Evolutionary conservation across 108 stramenopile genomes (phyloP).

Genomic region (Cyclotella atomus): DNA sequence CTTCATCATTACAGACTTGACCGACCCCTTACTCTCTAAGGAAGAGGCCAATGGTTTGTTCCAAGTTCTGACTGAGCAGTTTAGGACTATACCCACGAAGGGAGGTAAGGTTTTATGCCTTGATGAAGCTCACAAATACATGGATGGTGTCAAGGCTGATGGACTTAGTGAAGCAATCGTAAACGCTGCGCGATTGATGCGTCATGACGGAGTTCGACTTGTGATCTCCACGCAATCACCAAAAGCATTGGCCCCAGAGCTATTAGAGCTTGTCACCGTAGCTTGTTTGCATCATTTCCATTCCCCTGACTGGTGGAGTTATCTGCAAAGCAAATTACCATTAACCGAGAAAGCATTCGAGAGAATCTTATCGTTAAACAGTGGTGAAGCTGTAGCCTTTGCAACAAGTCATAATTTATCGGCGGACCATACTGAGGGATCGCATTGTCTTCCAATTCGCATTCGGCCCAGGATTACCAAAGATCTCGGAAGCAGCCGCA

Average conservation of each 20-base stretch:
- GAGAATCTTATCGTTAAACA: constrained; percentile 10
- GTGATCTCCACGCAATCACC: constrained; percentile 46
- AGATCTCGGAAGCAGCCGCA: constrained; percentile 30
- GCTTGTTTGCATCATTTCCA: constrained; percentile 32
- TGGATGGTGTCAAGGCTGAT: constrained; percentile 22
- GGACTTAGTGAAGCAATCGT: constrained; percentile 49
- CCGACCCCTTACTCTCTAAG: constrained; percentile 48
- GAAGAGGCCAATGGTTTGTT: constrained; percentile 55
- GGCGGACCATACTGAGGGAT: constrained; percentile 14
- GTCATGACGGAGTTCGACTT: constrained; percentile 47
- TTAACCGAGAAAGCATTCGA: constrained; percentile 14
- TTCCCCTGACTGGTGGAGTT: constrained; percentile 32
- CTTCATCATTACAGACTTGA: constrained; percentile 49
- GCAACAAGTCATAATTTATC: constrained; percentile 32
- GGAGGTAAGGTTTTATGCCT: constrained; percentile 41
- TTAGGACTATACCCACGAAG: constrained; percentile 21
- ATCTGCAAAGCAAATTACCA: constrained; percentile 28
- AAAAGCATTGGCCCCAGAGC: constrained; percentile 38
- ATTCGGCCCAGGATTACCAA: constrained; percentile 40
- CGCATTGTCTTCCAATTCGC: constrained; percentile 27
- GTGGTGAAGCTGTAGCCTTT: constrained; percentile 38
- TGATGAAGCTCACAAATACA: constrained; percentile 50
- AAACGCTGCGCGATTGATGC: constrained; percentile 45
- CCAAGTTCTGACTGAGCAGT: constrained; percentile 53
- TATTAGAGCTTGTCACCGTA: constrained; percentile 37